phyloP scores from a whole-genome alignment of 1,284 basidiomycete species.

The Trichosporon faecale region DNA sequence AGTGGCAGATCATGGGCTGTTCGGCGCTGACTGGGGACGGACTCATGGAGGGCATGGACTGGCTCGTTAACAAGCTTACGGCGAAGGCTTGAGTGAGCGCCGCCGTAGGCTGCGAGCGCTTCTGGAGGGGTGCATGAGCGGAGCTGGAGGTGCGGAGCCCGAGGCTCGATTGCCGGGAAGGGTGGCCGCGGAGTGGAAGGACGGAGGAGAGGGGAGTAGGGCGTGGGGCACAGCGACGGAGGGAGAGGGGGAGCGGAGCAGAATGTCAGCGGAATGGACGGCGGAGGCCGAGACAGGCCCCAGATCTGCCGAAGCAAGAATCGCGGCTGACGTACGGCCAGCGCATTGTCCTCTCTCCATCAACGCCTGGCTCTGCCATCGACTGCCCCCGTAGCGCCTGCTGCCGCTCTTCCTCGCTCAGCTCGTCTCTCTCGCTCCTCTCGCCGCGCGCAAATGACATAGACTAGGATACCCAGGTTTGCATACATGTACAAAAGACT shows the following conservation, averaged over 20 bases:
- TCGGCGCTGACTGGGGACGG: slow-evolving; percentile 53
- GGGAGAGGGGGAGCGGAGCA: too few relatives aligned
- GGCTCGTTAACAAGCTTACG: slow-evolving; percentile 46
- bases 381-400: too few relatives aligned
- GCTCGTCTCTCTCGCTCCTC: neutral
- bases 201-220: too few relatives aligned
- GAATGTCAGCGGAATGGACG: too few relatives aligned
- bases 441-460: neutral
- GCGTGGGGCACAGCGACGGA: neutral
- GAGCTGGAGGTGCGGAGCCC: neutral
- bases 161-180: too few relatives aligned
- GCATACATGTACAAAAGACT: neutral
- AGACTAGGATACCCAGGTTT: neutral
- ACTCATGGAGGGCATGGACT: slow-evolving; percentile 51
- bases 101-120: neutral
- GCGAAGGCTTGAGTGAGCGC: slow-evolving; percentile 13
- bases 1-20: slow-evolving; percentile 58
- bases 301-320: too few relatives aligned
- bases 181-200: too few relatives aligned
- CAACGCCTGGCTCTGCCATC: too few relatives aligned
- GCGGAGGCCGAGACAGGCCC: too few relatives aligned
- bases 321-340: too few relatives aligned
- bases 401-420: neutral
- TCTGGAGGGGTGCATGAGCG: neutral
- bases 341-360: too few relatives aligned